Percentiles rank a stretch among this genome's conserved stretches.
Conservation (phyloP, 495 filamentous ascomycete genomes). For the Aspergillus cristatus region DNA sequence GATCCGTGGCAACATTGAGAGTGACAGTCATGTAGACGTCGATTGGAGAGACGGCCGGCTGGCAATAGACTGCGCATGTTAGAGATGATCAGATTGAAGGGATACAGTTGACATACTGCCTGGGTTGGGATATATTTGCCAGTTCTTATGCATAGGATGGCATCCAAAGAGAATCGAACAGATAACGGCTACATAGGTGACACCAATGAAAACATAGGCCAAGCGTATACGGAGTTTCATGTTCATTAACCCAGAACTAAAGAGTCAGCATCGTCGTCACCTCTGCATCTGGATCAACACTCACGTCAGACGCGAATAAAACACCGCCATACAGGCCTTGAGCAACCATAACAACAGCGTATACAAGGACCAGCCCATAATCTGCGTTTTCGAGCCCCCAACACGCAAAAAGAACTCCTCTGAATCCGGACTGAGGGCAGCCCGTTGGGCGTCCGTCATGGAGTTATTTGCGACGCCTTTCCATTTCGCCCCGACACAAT, state of each 20-base stretch:
- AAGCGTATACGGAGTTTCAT: conserved; percentile 42
- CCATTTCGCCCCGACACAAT: conserved; percentile 39
- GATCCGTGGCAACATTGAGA: conserved; percentile 44
- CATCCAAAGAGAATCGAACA: conserved; percentile 47
- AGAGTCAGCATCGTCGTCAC: neutral
- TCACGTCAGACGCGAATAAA: conserved; percentile 55
- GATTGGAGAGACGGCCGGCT: conserved; percentile 39
- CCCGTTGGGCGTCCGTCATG: conserved; percentile 43
- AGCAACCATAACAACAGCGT: conserved; percentile 48
- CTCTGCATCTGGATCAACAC: conserved; percentile 4
- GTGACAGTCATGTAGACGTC: conserved; percentile 40
- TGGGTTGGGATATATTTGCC: conserved; percentile 50
- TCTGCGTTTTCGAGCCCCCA: conserved; percentile 48
- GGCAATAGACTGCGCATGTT: conserved; percentile 26
- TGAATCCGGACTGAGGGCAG: conserved; percentile 29
- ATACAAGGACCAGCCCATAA: conserved; percentile 50
- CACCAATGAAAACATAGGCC: conserved; percentile 42
- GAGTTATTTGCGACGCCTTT: conserved; percentile 44
- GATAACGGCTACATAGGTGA: conserved; percentile 46
- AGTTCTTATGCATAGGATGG: conserved; percentile 42
- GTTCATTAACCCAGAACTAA: conserved; percentile 37
- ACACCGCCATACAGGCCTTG: conserved; percentile 50
- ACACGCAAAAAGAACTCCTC: conserved; percentile 41
- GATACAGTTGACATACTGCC: conserved; percentile 44
- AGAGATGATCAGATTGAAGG: neutral